Evolutionary conservation across 2,329 filamentous ascomycete species (phyloP).

Genomic region (Monilinia polystroma): DNA sequence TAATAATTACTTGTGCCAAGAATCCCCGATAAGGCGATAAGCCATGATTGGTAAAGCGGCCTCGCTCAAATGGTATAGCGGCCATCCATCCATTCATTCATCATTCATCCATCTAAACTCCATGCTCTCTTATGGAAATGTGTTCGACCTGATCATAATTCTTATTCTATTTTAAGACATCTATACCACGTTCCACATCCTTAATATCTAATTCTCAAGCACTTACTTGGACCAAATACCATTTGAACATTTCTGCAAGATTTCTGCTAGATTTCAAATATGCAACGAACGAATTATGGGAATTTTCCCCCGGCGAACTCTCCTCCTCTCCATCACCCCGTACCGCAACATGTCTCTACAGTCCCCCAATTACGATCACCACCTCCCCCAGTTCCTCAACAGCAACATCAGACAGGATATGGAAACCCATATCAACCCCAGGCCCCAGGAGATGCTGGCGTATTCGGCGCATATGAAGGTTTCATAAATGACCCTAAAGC

Average conservation of each 20-base stretch:
- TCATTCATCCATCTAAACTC: not conserved
- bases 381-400: slow-evolving; percentile 72
- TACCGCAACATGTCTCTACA: slow-evolving; percentile 96
- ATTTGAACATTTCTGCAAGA: slow-evolving; percentile 3
- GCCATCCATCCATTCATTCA: not conserved
- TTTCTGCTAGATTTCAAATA: slow-evolving; percentile 42
- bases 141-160: slow-evolving; percentile 25
- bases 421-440: slow-evolving; percentile 74
- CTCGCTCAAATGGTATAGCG: slow-evolving; percentile 9
- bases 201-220: not conserved
- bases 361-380: slow-evolving; percentile 96
- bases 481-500: slow-evolving; percentile 96
- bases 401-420: slow-evolving; percentile 62
- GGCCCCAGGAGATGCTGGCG: slow-evolving; percentile 46
- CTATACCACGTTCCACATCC: slow-evolving; percentile 6
- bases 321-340: slow-evolving; percentile 92
- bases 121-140: slow-evolving; percentile 22
- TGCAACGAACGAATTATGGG: slow-evolving; percentile 84
- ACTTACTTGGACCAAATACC: not conserved
- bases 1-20: not conserved
- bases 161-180: slow-evolving; percentile 2
- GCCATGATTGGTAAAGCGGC: slow-evolving; percentile 11
- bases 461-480: slow-evolving; percentile 75
- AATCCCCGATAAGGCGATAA: slow-evolving; percentile 24
- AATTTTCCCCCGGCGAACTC: slow-evolving; percentile 69